Base-by-base conservation (phyloP, 495 filamentous ascomycete species). In the Aspergillus cristatus region DNA sequence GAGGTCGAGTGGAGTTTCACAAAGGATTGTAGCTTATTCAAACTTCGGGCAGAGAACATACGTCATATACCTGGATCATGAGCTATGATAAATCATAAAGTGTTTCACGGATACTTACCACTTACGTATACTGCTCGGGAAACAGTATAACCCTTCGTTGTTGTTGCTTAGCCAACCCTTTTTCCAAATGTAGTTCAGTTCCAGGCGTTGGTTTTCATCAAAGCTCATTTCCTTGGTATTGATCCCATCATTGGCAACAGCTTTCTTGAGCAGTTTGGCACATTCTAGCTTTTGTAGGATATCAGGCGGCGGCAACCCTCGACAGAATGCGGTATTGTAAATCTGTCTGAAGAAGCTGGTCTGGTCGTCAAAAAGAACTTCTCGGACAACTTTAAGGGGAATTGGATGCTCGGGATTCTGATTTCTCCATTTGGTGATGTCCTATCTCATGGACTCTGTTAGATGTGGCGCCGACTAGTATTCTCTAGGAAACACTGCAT, bases 111-210 rank as follows among this genome's bases (percentile, higher is more conserved):
- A 40, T 18, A 33, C 46, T 17, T 44, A 53, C 46, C 50, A 53
- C 18, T 35, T 24, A 41, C 49, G 46, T 17, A 53, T 40, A 24
- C 46, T 32, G 32, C 34, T 53, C 37, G 50, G 40, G 18, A 53
- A 53, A 35, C 40, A 29, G 28, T 38, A 49, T n/a, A 42, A 28
- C 33, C 13, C 31, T 47, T 49, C 40, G 34, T 5, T 13, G 28
- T 18, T 38, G 16, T 33, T 36, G 17, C 33, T 34, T 35, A 53
- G 46, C 50, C 50, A 53, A n/a, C 46, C 50, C 20, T 47, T 46
- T 14, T 4, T n/a, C 40, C 35, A 53, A 25, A 53, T 42, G 14
- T 32, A 15, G 15, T 32, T 14, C 5, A 53, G 49, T 32, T 37
- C 45, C 14, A 38, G 13, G 40, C 43, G 24, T 35, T 37, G 25